These are phyloP conservation scores for Hypoxylon rubiginosum DNA, from an alignment of 2,329 filamentous ascomycete species.

Conservation along the genomic window DNA sequence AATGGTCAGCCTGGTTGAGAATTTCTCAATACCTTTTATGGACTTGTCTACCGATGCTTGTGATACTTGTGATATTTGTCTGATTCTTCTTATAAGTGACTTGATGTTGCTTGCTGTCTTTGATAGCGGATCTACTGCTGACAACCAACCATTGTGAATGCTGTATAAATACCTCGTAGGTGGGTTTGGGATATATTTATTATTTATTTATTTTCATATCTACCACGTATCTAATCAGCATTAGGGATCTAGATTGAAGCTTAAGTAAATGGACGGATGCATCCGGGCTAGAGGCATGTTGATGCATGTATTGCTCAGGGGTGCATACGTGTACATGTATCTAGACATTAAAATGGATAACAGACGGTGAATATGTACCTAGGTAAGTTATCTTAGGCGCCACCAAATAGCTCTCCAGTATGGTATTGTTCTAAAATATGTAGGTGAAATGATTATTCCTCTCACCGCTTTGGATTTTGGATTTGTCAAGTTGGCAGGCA, in stretches of 20 bases:
- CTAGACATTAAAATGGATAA: too few relatives aligned
- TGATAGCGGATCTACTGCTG: neutral
- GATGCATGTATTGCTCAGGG: slow-evolving; percentile 3
- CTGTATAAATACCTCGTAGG: neutral
- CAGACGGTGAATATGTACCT: too few relatives aligned
- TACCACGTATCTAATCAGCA: neutral
- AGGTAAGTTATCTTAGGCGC: too few relatives aligned
- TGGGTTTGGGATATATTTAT: too few relatives aligned
- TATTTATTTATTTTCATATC: neutral
- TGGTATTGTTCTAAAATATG: neutral
- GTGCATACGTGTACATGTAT: neutral
- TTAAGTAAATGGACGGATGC: neutral
- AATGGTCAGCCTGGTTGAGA: slow-evolving; percentile 26
- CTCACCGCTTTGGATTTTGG: slow-evolving; percentile 1
- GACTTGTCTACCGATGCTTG: neutral
- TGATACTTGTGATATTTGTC: slow-evolving; percentile 1
- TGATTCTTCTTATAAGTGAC: neutral
- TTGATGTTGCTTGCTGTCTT: slow-evolving; percentile 4
- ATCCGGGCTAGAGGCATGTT: neutral
- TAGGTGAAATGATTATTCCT: neutral
- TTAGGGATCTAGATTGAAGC: neutral
- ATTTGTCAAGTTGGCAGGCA: neutral
- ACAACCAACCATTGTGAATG: neutral
- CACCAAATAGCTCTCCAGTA: neutral
- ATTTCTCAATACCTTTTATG: neutral